phyloP scores from a whole-genome alignment of 192 early-diverging fungal genomes.

The Gryganskiella cystojenkinii region DNA sequence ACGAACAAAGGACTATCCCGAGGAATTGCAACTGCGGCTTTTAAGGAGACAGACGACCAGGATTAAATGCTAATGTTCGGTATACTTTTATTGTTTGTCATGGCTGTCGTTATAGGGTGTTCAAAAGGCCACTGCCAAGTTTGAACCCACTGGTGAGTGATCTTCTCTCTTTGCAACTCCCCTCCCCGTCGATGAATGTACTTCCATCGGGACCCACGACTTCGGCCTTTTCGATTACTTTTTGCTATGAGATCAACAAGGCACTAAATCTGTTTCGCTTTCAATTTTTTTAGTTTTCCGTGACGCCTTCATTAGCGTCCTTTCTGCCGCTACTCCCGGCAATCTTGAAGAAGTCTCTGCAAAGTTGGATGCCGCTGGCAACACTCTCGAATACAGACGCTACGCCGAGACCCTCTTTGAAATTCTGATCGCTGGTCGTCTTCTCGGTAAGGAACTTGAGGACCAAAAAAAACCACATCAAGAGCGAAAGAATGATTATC shows the following conservation, averaged over 20 bases:
- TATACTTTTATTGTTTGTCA: conserved; percentile 9
- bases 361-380: conserved; percentile 83
- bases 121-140: conserved; percentile 74
- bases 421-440: conserved; percentile 90
- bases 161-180: neutral
- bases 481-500: too few relatives aligned
- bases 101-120: conserved; percentile 54
- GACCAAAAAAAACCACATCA: too few relatives aligned
- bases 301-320: conserved; percentile 64
- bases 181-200: neutral
- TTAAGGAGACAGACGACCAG: neutral
- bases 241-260: neutral
- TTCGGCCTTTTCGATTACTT: too few relatives aligned
- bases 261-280: neutral
- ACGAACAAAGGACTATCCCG: conserved; percentile 2
- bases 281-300: conserved; percentile 61
- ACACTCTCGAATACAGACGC: conserved; percentile 93
- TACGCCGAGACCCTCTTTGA: conserved; percentile 97
- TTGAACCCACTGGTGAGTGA: conserved; percentile 69
- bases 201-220: too few relatives aligned
- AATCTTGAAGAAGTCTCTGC: conserved; percentile 80
- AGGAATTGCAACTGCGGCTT: neutral
- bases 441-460: conserved; percentile 72
- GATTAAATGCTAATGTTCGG: neutral
- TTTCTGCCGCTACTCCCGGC: conserved; percentile 58